These are phyloP conservation scores for Podaxis sp. DNA, from an alignment of 768 basidiomycete genomes.

Conservation along the genomic window DNA sequence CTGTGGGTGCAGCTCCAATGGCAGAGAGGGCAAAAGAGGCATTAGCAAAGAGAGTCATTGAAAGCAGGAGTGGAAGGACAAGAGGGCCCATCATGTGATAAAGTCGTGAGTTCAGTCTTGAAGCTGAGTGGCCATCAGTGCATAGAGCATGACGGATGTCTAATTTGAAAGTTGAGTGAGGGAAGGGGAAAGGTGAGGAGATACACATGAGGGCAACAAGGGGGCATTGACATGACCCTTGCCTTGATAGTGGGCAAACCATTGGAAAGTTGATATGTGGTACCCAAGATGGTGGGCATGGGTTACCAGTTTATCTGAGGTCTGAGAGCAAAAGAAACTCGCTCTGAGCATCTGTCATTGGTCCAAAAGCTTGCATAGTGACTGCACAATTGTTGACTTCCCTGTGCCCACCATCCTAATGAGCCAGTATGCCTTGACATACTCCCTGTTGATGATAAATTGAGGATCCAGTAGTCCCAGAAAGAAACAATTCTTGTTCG, in stretches of 20 bases:
- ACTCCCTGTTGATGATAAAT: too few species aligned
- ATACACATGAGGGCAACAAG: slow-evolving; percentile 35
- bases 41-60: slow-evolving; percentile 67
- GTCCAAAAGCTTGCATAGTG: too few species aligned
- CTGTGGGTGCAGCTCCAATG: slow-evolving; percentile 44
- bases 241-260: too few species aligned
- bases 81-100: slow-evolving; percentile 56
- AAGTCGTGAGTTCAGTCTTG: slow-evolving; percentile 37
- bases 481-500: slow-evolving; percentile 81
- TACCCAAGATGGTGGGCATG: too few species aligned
- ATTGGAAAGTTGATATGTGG: too few species aligned
- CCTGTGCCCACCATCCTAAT: too few species aligned
- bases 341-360: too few species aligned
- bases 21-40: slow-evolving; percentile 51
- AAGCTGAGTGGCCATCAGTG: slow-evolving; percentile 50
- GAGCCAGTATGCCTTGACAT: too few species aligned
- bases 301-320: too few species aligned
- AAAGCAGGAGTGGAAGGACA: too few species aligned
- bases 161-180: slow-evolving; percentile 27
- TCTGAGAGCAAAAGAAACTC: too few species aligned
- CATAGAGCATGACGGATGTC: slow-evolving; percentile 74
- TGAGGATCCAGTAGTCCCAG: slow-evolving; percentile 68
- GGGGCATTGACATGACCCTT: slow-evolving; percentile 71
- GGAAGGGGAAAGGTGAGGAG: background rate
- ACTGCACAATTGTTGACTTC: too few species aligned